phyloP scores from a whole-genome alignment of 768 basidiomycete species.

The Termitomyces sp. region DNA sequence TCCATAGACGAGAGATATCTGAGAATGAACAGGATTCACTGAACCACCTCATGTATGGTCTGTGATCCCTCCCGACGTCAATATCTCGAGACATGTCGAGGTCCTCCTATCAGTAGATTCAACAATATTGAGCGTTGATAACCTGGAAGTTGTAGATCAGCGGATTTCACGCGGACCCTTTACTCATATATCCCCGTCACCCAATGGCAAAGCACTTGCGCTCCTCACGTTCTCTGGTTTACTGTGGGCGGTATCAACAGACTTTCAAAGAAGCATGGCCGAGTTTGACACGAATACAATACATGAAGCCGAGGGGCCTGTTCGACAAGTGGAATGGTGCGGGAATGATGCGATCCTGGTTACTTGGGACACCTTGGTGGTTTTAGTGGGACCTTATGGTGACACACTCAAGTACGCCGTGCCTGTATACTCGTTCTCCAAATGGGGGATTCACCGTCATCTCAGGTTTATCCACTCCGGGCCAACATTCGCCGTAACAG shows the following conservation, averaged over 20 bases:
- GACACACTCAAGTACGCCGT: constrained; percentile 72
- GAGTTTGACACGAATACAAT: constrained; percentile 73
- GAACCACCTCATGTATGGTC: constrained; percentile 84
- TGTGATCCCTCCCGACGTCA: constrained; percentile 85
- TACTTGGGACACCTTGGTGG: constrained; percentile 70
- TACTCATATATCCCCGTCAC: constrained; percentile 80
- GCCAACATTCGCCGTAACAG: constrained; percentile 72
- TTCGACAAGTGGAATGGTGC: constrained; percentile 87
- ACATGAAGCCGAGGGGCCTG: constrained; percentile 47
- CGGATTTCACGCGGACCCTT: constrained; percentile 87
- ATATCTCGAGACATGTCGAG: constrained; percentile 85
- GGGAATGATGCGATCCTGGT: constrained; percentile 92
- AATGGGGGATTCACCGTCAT: constrained; percentile 5
- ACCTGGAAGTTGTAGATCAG: constrained; percentile 85
- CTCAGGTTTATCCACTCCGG: constrained; percentile 77
- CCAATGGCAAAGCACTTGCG: constrained; percentile 90
- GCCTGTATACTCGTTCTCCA: neutral
- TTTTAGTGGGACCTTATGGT: constrained; percentile 91
- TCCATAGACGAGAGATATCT: neutral
- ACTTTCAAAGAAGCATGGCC: constrained; percentile 84
- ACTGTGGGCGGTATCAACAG: constrained; percentile 92
- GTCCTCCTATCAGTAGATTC: constrained; percentile 78
- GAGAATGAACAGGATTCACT: constrained; percentile 48
- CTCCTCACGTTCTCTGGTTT: constrained; percentile 66
- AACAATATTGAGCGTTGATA: constrained; percentile 84